phyloP scores from a whole-genome alignment of 129 eudicot genomes.

The Artemisia argyi region DNA sequence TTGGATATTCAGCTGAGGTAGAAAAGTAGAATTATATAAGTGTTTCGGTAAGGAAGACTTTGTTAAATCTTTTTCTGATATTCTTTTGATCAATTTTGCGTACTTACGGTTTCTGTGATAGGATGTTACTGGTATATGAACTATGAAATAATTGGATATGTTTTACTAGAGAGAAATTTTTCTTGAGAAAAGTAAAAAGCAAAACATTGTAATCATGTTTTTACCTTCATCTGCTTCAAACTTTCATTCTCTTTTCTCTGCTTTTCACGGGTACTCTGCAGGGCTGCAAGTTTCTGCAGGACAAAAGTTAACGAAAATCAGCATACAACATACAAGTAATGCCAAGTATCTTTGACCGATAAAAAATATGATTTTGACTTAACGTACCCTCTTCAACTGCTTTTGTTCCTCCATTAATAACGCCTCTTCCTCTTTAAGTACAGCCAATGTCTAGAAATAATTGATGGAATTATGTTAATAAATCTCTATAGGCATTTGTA shows the following conservation, averaged over 20 bases:
- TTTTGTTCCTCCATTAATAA: conserved; percentile 37
- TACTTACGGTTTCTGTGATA: too few species aligned
- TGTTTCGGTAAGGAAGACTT: not conserved
- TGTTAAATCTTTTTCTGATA: not conserved
- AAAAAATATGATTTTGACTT: not conserved
- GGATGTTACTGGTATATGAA: not conserved
- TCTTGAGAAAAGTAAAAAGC: too few species aligned
- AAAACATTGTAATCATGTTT: too few species aligned
- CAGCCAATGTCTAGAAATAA: conserved; percentile 38
- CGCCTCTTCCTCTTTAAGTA: conserved; percentile 38
- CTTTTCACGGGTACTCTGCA: conserved; percentile 31
- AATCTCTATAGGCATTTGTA: not conserved
- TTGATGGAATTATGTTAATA: not conserved
- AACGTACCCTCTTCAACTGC: conserved; percentile 32
- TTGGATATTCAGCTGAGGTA: conserved; percentile 26
- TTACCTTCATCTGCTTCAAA: conserved; percentile 39
- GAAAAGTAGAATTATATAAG: conserved; percentile 11
- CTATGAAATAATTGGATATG: not conserved
- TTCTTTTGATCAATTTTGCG: too few species aligned
- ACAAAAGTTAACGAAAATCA: conserved; percentile 5
- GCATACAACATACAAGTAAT: conserved; percentile 13
- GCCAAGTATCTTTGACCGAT: conserved; percentile 10
- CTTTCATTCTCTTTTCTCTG: conserved; percentile 34
- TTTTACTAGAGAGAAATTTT: not conserved
- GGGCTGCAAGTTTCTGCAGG: conserved; percentile 35